phyloP scores from a whole-genome alignment of 2,329 filamentous ascomycete species.

The Epichloe aotearoae region DNA sequence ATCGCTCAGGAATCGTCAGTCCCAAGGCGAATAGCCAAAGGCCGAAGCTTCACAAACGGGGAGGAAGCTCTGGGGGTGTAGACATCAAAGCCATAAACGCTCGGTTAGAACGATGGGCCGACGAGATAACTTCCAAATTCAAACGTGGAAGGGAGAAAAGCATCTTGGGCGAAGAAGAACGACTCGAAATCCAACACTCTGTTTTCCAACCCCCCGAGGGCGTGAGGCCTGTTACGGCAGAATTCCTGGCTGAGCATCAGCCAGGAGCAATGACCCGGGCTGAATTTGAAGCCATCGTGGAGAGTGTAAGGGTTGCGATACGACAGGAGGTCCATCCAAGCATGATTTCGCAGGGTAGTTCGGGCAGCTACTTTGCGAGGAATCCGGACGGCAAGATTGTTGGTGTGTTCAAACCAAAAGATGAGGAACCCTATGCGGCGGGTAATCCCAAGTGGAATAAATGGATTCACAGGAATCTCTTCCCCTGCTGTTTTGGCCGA shows the following conservation, averaged over 20 bases:
- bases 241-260: constrained; percentile 52
- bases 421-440: constrained; percentile 94
- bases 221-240: constrained; percentile 63
- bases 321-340: constrained; percentile 83
- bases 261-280: constrained; percentile 59
- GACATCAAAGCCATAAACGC: constrained; percentile 98
- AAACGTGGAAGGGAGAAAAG: constrained; percentile 71
- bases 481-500: constrained; percentile 92
- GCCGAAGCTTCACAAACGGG: constrained; percentile 32
- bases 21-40: constrained; percentile 28
- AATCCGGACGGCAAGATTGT: constrained; percentile 88
- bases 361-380: constrained; percentile 92
- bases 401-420: constrained; percentile 97
- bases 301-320: constrained; percentile 83
- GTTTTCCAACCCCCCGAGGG: constrained; percentile 92
- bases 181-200: constrained; percentile 89
- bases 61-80: constrained; percentile 69
- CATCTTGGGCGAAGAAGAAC: constrained; percentile 62
- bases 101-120: constrained; percentile 86
- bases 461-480: constrained; percentile 96
- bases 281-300: constrained; percentile 79
- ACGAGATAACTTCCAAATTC: constrained; percentile 95
- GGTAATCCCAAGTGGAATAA: constrained; percentile 99
- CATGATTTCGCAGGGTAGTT: constrained; percentile 94
- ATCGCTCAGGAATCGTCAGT: constrained; percentile 46